Percentiles rank a stretch among this genome's conserved stretches.
Evolutionary conservation across 257 asterid genomes (phyloP).

Genomic region (Solanum lignicaule): DNA sequence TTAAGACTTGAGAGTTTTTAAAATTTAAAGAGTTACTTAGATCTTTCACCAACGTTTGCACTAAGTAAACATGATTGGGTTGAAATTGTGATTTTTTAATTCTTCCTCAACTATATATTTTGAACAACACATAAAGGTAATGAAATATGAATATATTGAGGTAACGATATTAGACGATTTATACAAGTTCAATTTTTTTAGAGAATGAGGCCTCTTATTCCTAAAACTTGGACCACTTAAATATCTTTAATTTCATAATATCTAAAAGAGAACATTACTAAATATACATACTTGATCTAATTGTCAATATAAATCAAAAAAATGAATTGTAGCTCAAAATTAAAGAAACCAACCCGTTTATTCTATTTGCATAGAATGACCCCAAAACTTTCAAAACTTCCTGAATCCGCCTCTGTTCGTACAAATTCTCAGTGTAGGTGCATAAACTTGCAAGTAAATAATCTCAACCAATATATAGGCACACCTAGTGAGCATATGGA

Average conservation of each 20-base stretch:
- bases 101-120: no score
- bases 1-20: no score
- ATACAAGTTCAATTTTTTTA: no score
- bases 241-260: no score
- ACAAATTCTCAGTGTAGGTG: neutral
- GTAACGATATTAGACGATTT: no score
- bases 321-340: no score
- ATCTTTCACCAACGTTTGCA: no score
- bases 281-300: neutral
- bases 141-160: neutral
- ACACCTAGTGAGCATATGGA: neutral
- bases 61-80: neutral
- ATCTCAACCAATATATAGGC: neutral
- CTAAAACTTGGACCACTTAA: neutral
- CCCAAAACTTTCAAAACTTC: neutral
- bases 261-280: neutral
- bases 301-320: no score
- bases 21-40: neutral
- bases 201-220: no score
- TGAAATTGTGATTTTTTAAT: neutral
- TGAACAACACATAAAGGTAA: neutral
- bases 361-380: neutral
- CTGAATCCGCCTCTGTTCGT: neutral
- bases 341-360: neutral
- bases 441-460: neutral